Percentiles rank a stretch among this genome's conserved stretches.
phyloP scores from a whole-genome alignment of 2,329 filamentous ascomycete species.

The Arthrobotrys entomopaga region DNA sequence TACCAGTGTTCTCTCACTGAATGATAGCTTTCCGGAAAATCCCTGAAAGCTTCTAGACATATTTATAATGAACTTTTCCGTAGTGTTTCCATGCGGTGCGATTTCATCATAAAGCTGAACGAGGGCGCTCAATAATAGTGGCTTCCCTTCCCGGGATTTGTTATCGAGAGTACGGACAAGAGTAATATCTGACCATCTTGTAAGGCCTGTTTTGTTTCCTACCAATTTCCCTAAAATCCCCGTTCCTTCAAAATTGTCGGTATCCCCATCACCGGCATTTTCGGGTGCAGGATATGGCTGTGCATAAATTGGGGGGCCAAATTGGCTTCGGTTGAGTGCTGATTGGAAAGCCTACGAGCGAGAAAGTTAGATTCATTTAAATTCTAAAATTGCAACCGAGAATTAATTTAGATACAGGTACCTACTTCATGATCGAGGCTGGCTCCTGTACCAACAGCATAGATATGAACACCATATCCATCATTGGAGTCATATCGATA shows the following conservation, averaged over 20 bases:
- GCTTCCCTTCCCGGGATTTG: slow-evolving; percentile 15
- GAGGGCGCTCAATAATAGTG: slow-evolving; percentile 15
- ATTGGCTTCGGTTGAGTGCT: slow-evolving; percentile 4
- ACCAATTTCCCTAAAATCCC: too few species aligned
- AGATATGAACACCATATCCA: slow-evolving; percentile 14
- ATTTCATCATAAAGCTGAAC: slow-evolving; percentile 14
- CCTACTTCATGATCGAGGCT: slow-evolving; percentile 5
- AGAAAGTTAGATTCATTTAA: not conserved
- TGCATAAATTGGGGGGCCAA: slow-evolving; percentile 9
- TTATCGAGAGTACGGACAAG: not conserved
- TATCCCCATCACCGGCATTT: too few species aligned
- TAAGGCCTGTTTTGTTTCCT: not conserved
- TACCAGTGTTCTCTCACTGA: too few species aligned
- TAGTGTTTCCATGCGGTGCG: too few species aligned
- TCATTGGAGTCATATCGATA: slow-evolving; percentile 14
- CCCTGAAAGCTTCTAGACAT: too few species aligned
- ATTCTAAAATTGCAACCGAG: too few species aligned
- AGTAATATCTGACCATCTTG: slow-evolving; percentile 7
- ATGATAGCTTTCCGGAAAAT: too few species aligned
- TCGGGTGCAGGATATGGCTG: slow-evolving; percentile 9
- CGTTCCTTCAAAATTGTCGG: too few species aligned
- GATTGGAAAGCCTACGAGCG: slow-evolving; percentile 18
- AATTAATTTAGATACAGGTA: too few species aligned
- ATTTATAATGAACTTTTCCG: too few species aligned
- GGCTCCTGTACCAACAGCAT: slow-evolving; percentile 4